Base-by-base conservation (phyloP, 2,329 filamentous ascomycete genomes). In the Penicillium sp. region DNA sequence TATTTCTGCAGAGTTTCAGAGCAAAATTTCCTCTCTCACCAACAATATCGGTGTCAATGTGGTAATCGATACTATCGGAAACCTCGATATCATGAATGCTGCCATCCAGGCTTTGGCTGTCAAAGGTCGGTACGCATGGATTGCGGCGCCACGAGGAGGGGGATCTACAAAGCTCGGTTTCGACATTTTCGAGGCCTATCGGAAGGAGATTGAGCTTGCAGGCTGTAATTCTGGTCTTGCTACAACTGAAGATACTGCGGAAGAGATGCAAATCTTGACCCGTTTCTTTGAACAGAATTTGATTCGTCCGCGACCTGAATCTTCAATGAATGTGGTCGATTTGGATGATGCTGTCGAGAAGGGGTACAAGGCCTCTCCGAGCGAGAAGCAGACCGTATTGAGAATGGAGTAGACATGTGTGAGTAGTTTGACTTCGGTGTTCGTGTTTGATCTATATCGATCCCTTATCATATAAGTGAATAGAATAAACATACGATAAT, bases 31-130 rank as follows among this genome's bases (percentile, higher is more conserved):
- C 0, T 27, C 41, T 3, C 46, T 64, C 21, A 61, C 64, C 3
- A 40, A 23, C 50, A 66, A 58, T 15, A 39, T 52, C 2, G 63
- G 60, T 7, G 57, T 62, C 6, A 57, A 66, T 47, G 63, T 64
- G 33, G 52, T 68, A 11, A 57, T 72, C 31, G 69, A 71, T 38
- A 68, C 70, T 0, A 64, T 71, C 7, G 70, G 70, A 10, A 61
- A 71, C 43, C 44, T 68, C 21, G 40, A 33, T 0, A 55, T 72
- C 48, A 70, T 69, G 56, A 50, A 58, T n/a, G 61, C 60, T 15
- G 63, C 63, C 15, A 50, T 71, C 23, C 59, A 67, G 13, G 53
- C 63, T 13, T 60, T 72, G 16, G 65, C 60, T 10, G 25, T 54
- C 8, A 53, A 62, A 34, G 70, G 70, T 2, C 57, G 70, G 13